These are phyloP conservation scores for Metschnikowia colocasiae DNA, from an alignment of 805 yeast genomes.

Conservation along the genomic window DNA sequence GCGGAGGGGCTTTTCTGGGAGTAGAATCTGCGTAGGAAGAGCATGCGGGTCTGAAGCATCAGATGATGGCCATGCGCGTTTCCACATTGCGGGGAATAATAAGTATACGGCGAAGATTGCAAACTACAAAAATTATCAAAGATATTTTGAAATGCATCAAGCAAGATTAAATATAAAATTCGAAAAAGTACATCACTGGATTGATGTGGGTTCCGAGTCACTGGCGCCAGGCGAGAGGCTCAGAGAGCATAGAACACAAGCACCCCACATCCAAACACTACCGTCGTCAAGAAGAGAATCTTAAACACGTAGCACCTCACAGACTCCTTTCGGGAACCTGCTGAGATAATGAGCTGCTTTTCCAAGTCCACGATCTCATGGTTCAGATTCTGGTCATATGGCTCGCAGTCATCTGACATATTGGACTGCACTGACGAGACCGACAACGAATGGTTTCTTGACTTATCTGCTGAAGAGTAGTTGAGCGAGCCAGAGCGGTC, in stretches of 20 bases:
- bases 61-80: background rate
- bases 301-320: constrained; percentile 32
- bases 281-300: constrained; percentile 24
- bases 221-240: constrained; percentile 5
- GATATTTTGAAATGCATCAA: background rate
- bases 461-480: constrained; percentile 6
- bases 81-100: background rate
- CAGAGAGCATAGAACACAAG: constrained; percentile 34
- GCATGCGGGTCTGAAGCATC: background rate
- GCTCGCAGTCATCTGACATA: constrained; percentile 14
- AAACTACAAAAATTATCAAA: background rate
- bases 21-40: background rate
- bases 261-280: constrained; percentile 33
- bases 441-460: constrained; percentile 25
- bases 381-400: background rate
- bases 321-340: constrained; percentile 36
- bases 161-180: background rate
- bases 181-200: too few species aligned
- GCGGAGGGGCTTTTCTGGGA: constrained; percentile 19
- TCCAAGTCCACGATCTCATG: constrained; percentile 34
- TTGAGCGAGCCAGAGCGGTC: constrained; percentile 7
- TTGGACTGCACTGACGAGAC: constrained; percentile 22
- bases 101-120: background rate
- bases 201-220: background rate
- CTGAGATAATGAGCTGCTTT: constrained; percentile 34